Base-by-base conservation (phyloP, 2,329 filamentous ascomycete species). In the Dactylellina haptotyla region DNA sequence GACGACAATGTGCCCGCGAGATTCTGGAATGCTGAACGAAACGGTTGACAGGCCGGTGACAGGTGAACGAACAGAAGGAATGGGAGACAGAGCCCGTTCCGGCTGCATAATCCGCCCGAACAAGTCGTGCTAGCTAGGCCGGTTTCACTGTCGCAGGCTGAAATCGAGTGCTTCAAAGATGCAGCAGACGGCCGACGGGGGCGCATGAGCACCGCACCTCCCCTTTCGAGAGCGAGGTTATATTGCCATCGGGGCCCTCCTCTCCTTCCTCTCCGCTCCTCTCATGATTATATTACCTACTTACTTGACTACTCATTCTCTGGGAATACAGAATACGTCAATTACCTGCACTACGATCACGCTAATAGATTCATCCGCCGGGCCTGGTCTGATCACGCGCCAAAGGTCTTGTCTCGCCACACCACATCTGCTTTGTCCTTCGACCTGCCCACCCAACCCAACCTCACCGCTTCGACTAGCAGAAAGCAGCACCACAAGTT, bases 321-420 rank as follows among this genome's bases (percentile, higher is more conserved):
- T n/a, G n/a, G n/a, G n/a, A n/a, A n/a, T n/a, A n/a, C n/a, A n/a
- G n/a, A n/a, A n/a, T n/a, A n/a, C n/a, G n/a, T n/a, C n/a, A n/a
- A n/a, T n/a, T n/a, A n/a, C n/a, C n/a, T n/a, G n/a, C n/a, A n/a
- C n/a, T n/a, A n/a, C n/a, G n/a, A n/a, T n/a, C n/a, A n/a, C n/a
- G n/a, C n/a, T n/a, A n/a, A n/a, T n/a, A n/a, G n/a, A n/a, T n/a
- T n/a, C n/a, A n/a, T n/a, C n/a, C n/a, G n/a, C n/a, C n/a, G n/a
- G n/a, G n/a, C n/a, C n/a, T 20, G 34, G 46, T 12, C 16, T 37
- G 9, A 48, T 64, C 59, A 64, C 59, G 59, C 59, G 59, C 46
- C n/a, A n/a, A n/a, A n/a, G n/a, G n/a, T n/a, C n/a, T n/a, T n/a
- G n/a, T n/a, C n/a, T n/a, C n/a, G n/a, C n/a, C n/a, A n/a, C n/a